Percentiles rank a stretch among this genome's conserved stretches.
Conservation (phyloP, 306 rosid genomes). For the Malus orientalis region DNA sequence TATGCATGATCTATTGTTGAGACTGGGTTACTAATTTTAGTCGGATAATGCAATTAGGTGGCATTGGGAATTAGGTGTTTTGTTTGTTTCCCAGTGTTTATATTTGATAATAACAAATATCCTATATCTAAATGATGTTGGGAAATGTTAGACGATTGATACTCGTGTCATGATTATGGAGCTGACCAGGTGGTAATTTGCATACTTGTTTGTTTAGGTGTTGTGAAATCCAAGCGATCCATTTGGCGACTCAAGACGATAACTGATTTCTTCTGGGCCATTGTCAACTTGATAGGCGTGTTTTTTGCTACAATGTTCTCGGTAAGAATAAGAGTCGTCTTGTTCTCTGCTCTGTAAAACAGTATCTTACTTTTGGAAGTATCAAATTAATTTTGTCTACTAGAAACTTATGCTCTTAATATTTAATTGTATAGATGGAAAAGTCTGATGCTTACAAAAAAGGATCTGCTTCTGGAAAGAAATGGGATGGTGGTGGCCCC, state of each 20-base stretch:
- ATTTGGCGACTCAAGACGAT: slow-evolving; percentile 77
- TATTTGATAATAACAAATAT: not conserved
- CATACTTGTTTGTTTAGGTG: slow-evolving; percentile 32
- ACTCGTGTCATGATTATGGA: not conserved
- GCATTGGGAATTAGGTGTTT: not conserved
- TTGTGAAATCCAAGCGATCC: slow-evolving; percentile 70
- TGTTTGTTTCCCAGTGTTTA: not conserved
- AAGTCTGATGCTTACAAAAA: slow-evolving; percentile 85
- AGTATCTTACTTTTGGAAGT: not conserved
- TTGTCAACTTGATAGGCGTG: slow-evolving; percentile 60
- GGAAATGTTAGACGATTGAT: not conserved
- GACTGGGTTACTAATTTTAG: not conserved
- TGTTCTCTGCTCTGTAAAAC: not conserved
- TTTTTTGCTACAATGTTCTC: slow-evolving; percentile 90
- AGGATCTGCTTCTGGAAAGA: slow-evolving; percentile 65
- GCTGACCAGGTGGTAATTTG: not conserved
- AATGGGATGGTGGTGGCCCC: slow-evolving; percentile 83
- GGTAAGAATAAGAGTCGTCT: slow-evolving; percentile 27
- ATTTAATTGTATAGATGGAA: slow-evolving; percentile 51
- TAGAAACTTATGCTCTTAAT: slow-evolving; percentile 4
- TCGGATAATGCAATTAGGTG: not conserved
- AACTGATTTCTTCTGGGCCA: slow-evolving; percentile 79
- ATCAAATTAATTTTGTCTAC: not conserved
- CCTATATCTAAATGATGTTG: not conserved
- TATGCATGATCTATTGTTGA: not conserved